Conservation (phyloP, 1,284 basidiomycete species). For the Boletus semigastroideus region DNA sequence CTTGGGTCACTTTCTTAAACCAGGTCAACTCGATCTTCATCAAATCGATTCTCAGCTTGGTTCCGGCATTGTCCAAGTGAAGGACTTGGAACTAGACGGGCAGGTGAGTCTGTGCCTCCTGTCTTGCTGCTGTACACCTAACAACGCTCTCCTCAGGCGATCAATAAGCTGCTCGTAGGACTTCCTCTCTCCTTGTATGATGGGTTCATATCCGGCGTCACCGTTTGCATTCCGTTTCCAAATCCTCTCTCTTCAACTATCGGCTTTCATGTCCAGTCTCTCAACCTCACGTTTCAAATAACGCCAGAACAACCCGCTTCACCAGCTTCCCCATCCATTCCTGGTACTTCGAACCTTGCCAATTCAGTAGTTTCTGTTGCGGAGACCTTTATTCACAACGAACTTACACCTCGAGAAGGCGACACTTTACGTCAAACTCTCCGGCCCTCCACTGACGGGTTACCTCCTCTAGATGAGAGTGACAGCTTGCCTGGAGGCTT, state of each 20-base stretch:
- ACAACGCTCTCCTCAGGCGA: constrained; percentile 53
- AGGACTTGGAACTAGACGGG: constrained; percentile 77
- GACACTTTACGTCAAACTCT: constrained; percentile 72
- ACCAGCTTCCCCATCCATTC: constrained; percentile 14
- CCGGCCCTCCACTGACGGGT: constrained; percentile 40
- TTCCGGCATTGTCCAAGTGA: constrained; percentile 84
- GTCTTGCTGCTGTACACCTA: constrained; percentile 10
- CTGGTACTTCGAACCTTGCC: constrained; percentile 50
- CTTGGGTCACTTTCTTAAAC: constrained; percentile 84
- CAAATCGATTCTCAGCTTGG: constrained; percentile 93
- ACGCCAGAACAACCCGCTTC: constrained; percentile 30
- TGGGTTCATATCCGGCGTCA: constrained; percentile 73
- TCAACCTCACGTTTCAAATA: constrained; percentile 62
- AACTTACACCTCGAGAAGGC: constrained; percentile 72
- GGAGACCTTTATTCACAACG: constrained; percentile 82
- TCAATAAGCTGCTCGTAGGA: constrained; percentile 70
- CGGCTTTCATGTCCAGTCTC: constrained; percentile 62
- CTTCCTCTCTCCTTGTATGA: constrained; percentile 70
- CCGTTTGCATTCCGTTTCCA: constrained; percentile 75
- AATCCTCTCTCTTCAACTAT: constrained; percentile 72
- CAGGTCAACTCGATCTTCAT: constrained; percentile 83
- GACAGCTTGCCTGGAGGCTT: constrained; percentile 63
- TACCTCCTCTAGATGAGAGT: constrained; percentile 35
- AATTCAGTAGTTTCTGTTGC: constrained; percentile 80
- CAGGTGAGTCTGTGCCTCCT: constrained; percentile 46